Conservation (phyloP, 495 filamentous ascomycete species). For the Daldinia caldariorum region DNA sequence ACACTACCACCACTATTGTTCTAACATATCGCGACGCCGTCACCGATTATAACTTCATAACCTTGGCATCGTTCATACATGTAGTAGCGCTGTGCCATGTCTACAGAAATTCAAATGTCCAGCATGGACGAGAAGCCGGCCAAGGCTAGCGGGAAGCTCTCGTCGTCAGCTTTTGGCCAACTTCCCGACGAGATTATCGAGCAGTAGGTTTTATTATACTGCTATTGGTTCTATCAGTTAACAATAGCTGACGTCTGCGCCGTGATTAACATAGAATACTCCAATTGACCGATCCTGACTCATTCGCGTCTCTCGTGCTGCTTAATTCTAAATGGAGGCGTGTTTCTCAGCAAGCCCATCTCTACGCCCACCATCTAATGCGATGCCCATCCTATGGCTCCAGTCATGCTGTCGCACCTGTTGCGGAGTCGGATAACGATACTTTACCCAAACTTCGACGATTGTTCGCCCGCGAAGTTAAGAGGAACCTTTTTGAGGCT, state of each 20-base stretch:
- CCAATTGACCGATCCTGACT: slow-evolving; percentile 75
- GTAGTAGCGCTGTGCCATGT: slow-evolving; percentile 21
- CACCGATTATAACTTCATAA: slow-evolving; percentile 16
- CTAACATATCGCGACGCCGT: slow-evolving; percentile 14
- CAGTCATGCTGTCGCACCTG: slow-evolving; percentile 57
- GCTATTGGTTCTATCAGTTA: background rate
- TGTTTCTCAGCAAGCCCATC: slow-evolving; percentile 72
- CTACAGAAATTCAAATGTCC: slow-evolving; percentile 16
- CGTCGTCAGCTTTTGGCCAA: slow-evolving; percentile 52
- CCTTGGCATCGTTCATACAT: slow-evolving; percentile 6
- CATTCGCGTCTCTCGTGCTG: slow-evolving; percentile 84
- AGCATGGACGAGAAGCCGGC: slow-evolving; percentile 46
- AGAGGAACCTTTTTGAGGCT: slow-evolving; percentile 82
- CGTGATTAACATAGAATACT: slow-evolving; percentile 68
- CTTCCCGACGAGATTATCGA: slow-evolving; percentile 62
- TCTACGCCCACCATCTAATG: slow-evolving; percentile 81
- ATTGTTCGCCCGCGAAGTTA: slow-evolving; percentile 74
- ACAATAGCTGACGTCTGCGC: slow-evolving; percentile 22
- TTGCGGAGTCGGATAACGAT: slow-evolving; percentile 59
- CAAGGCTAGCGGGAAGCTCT: slow-evolving; percentile 32
- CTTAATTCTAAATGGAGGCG: slow-evolving; percentile 80
- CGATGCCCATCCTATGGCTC: slow-evolving; percentile 73
- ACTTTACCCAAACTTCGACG: slow-evolving; percentile 67
- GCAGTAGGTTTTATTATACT: slow-evolving; percentile 51
- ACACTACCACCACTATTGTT: slow-evolving; percentile 8